Conservation (phyloP, 2,329 filamentous ascomycete species). For the Colletotrichum sp. region DNA sequence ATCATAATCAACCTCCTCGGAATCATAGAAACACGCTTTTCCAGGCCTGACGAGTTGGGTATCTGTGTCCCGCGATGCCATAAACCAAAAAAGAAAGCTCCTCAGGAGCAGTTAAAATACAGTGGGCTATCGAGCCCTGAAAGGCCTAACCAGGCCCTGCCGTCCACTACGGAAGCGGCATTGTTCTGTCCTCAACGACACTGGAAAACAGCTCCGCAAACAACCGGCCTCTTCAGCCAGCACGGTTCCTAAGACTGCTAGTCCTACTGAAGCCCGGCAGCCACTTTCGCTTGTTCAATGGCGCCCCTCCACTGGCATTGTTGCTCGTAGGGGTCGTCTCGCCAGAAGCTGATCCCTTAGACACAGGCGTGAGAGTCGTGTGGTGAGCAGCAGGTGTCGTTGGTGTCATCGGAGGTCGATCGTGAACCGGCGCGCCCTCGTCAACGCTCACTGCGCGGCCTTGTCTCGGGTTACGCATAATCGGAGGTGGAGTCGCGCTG, state of each 20-base stretch:
- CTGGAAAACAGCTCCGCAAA: not conserved
- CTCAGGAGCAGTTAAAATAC: not conserved
- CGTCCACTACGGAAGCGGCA: not conserved
- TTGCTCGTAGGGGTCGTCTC: conserved; percentile 4
- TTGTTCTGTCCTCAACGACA: not conserved
- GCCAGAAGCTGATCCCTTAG: not conserved
- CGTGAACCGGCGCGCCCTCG: conserved; percentile 7
- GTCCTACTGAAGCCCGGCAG: conserved; percentile 34
- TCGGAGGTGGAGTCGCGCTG: conserved; percentile 62
- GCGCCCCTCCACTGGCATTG: conserved; percentile 1
- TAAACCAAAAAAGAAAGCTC: not conserved
- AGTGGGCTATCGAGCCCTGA: not conserved
- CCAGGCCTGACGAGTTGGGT: not conserved
- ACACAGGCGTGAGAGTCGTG: not conserved
- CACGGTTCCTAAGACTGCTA: conserved; percentile 32
- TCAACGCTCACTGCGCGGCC: conserved; percentile 20
- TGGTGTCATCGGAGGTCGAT: not conserved
- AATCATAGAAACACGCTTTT: not conserved
- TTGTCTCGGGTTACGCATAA: conserved; percentile 47
- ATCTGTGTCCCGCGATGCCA: not conserved
- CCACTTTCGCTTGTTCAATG: conserved; percentile 31
- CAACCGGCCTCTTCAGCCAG: conserved; percentile 14
- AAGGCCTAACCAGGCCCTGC: not conserved
- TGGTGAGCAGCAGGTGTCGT: not conserved
- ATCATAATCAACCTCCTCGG: not conserved